Evolutionary conservation across 2,329 filamentous ascomycete species (phyloP).

Genomic region (Monilinia fructigena): DNA sequence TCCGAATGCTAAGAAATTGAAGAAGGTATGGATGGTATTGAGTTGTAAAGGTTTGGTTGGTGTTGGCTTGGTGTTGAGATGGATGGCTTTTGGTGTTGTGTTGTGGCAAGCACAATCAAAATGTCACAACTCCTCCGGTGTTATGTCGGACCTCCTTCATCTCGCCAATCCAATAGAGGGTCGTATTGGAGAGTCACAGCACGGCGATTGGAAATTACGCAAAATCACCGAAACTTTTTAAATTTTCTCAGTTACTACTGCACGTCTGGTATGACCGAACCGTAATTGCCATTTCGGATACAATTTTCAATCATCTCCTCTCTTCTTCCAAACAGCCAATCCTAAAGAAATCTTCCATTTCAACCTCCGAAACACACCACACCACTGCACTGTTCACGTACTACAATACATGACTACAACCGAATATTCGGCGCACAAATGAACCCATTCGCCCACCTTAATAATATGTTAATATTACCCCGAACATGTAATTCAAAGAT

Average conservation of each 20-base stretch:
- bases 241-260: too few relatives aligned
- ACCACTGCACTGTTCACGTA: too few relatives aligned
- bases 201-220: background rate
- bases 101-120: background rate
- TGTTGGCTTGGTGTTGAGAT: too few relatives aligned
- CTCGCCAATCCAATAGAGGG: background rate
- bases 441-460: background rate
- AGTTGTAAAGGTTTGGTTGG: background rate
- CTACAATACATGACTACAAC: background rate
- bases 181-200: background rate
- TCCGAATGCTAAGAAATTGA: background rate
- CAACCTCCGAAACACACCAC: too few relatives aligned
- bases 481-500: background rate
- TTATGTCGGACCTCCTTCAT: conserved; percentile 5
- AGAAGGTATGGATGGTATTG: background rate
- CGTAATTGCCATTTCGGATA: too few relatives aligned
- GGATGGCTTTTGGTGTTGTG: too few relatives aligned
- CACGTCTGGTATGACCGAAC: conserved; percentile 6
- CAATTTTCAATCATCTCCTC: background rate
- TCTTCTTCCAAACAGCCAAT: background rate
- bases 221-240: conserved; percentile 5
- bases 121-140: background rate
- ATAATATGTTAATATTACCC: background rate
- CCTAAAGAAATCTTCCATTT: too few relatives aligned
- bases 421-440: background rate